These are phyloP conservation scores for Dissophora ornata DNA, from an alignment of 192 early-diverging fungal genomes.

Conservation along the genomic window DNA sequence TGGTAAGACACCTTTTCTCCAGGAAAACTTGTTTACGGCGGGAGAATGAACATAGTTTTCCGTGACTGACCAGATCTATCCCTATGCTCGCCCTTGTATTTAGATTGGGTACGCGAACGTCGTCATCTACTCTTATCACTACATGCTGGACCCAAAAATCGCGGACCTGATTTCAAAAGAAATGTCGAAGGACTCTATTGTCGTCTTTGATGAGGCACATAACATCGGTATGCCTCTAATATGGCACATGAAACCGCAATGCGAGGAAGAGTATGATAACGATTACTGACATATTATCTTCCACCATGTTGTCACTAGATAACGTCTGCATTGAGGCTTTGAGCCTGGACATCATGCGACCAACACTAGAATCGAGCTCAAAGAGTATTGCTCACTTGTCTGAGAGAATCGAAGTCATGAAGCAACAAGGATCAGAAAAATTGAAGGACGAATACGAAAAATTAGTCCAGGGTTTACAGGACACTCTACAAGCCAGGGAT, in stretches of 20 bases:
- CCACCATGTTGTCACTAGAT: constrained; percentile 63
- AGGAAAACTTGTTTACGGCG: not conserved
- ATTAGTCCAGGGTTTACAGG: constrained; percentile 88
- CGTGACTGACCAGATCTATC: no score
- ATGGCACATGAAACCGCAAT: constrained; percentile 99
- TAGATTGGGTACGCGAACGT: constrained; percentile 92
- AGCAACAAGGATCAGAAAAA: constrained; percentile 87
- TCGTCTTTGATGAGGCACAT: constrained; percentile 99
- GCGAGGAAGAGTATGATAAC: no score
- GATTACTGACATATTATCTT: not conserved
- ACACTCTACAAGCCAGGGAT: constrained; percentile 77
- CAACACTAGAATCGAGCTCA: constrained; percentile 91
- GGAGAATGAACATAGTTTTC: not conserved
- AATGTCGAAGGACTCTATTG: constrained; percentile 91
- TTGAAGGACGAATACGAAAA: constrained; percentile 90
- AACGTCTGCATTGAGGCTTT: constrained; percentile 99
- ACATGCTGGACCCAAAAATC: constrained; percentile 99
- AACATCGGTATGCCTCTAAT: constrained; percentile 92
- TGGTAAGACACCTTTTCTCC: constrained; percentile 65
- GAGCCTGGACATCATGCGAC: constrained; percentile 92
- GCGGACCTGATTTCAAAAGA: constrained; percentile 97
- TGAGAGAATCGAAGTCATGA: constrained; percentile 83
- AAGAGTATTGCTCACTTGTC: constrained; percentile 78
- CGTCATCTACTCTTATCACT: constrained; percentile 98
- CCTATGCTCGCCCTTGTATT: not conserved